Conservation (phyloP, 192 early-diverging fungal genomes). For the Phlyctochytrium arcticum region DNA sequence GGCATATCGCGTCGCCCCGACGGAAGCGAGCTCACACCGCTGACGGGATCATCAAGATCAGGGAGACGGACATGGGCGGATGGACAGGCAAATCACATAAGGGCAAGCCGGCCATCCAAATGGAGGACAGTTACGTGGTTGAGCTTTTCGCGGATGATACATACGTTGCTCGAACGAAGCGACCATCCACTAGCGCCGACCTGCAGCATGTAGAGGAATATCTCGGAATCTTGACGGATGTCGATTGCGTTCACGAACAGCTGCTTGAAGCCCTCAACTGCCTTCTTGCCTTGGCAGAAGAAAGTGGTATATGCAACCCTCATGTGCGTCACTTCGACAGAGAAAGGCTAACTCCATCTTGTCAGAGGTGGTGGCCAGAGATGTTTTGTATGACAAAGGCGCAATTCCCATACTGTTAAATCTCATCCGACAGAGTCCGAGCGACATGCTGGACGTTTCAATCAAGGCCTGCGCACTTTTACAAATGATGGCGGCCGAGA, state of each 20-base stretch:
- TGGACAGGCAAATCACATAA: not conserved
- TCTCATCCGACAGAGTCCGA: slow-evolving; percentile 7
- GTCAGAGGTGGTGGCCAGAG: not conserved
- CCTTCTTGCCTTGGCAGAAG: slow-evolving; percentile 25
- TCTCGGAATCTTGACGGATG: slow-evolving; percentile 35
- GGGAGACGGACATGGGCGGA: not conserved
- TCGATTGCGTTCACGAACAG: slow-evolving; percentile 26
- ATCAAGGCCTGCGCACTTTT: not conserved
- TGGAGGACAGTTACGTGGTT: not conserved
- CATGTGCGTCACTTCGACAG: no score
- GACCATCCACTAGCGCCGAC: slow-evolving; percentile 19
- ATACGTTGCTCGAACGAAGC: not conserved
- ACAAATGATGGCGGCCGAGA: not conserved
- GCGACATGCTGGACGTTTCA: not conserved
- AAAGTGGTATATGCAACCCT: slow-evolving; percentile 15
- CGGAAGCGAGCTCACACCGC: slow-evolving; percentile 15
- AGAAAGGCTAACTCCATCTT: no score
- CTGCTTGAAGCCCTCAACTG: slow-evolving; percentile 21
- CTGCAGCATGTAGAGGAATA: slow-evolving; percentile 25
- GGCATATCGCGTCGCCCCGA: not conserved
- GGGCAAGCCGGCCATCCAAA: not conserved
- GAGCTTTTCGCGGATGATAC: not conserved
- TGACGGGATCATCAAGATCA: not conserved
- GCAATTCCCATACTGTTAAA: slow-evolving; percentile 26
- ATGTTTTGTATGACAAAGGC: slow-evolving; percentile 23